These are phyloP conservation scores for Sugiyamaella neomexicana DNA, from an alignment of 1,139 yeast species.

Conservation along the genomic window DNA sequence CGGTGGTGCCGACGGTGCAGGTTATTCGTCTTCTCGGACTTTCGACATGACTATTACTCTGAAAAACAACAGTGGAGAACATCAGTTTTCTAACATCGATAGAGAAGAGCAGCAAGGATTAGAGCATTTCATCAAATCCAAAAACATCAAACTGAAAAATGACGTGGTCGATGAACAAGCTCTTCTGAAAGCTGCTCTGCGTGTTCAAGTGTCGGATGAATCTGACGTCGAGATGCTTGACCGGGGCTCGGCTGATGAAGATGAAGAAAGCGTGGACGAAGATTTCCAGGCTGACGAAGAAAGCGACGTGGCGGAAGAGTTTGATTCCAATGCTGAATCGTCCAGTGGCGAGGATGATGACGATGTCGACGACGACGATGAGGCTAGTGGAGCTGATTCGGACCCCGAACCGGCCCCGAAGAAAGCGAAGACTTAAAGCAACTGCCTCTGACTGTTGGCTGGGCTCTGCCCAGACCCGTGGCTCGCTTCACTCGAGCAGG, in stretches of 20 bases:
- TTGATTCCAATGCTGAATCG: conserved; percentile 67
- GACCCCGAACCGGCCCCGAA: conserved; percentile 37
- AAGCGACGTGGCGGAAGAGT: conserved; percentile 84
- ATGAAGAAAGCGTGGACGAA: conserved; percentile 54
- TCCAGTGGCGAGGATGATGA: conserved; percentile 39
- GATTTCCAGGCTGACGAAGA: conserved; percentile 65
- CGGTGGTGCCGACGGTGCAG: conserved; percentile 73
- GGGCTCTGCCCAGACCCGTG: conserved; percentile 2
- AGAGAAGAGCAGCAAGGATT: conserved; percentile 84
- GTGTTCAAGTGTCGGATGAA: conserved; percentile 61
- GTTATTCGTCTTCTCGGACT: conserved; percentile 79
- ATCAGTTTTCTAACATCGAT: conserved; percentile 84
- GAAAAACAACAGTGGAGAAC: conserved; percentile 65
- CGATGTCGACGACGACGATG: conserved; percentile 28
- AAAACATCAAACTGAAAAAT: conserved; percentile 78
- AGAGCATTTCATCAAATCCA: conserved; percentile 73
- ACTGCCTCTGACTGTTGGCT: not conserved
- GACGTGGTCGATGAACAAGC: conserved; percentile 88
- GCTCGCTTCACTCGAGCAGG: not conserved
- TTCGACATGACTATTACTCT: conserved; percentile 85
- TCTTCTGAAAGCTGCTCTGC: conserved; percentile 73
- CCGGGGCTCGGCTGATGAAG: conserved; percentile 52
- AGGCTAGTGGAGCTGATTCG: conserved; percentile 33
- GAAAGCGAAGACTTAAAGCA: conserved; percentile 28
- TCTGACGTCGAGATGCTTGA: conserved; percentile 47